phyloP scores from a whole-genome alignment of 306 rosid genomes.

The Castanea mollissima region DNA sequence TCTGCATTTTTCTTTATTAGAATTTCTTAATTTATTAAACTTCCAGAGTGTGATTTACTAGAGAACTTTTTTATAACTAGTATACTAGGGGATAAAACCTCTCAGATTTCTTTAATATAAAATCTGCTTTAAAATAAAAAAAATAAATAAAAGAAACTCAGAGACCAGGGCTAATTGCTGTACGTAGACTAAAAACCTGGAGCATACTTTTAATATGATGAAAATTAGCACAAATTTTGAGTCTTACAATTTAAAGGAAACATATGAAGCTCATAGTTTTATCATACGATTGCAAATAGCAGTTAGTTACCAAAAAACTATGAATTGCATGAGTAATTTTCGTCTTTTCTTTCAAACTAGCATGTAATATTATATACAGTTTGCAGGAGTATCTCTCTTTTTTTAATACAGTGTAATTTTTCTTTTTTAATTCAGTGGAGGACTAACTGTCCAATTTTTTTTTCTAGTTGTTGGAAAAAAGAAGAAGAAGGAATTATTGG shows the following conservation, averaged over 20 bases:
- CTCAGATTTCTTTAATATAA: neutral
- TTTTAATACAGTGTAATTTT: too few species aligned
- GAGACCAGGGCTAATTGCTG: neutral
- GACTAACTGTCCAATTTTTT: too few species aligned
- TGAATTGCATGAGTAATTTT: neutral
- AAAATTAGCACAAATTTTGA: neutral
- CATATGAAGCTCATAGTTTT: neutral
- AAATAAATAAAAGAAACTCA: neutral
- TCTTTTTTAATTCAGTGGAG: too few species aligned
- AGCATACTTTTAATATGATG: neutral
- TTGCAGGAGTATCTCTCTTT: too few species aligned
- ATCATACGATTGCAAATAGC: neutral
- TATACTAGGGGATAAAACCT: too few species aligned
- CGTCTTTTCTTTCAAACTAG: neutral
- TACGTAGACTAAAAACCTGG: neutral
- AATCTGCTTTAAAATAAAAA: neutral
- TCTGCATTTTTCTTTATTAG: neutral
- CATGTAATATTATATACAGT: too few species aligned
- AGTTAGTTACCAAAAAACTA: too few species aligned
- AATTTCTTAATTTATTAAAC: neutral
- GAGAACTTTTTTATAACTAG: neutral
- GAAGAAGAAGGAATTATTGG: too few species aligned
- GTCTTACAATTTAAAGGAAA: neutral
- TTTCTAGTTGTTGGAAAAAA: too few species aligned
- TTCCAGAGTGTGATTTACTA: neutral